A percentile compares a stretch with the other conserved stretches of the same genome.
Conservation (phyloP, 345 rosid genomes). For the Fremontodendron californicum region DNA sequence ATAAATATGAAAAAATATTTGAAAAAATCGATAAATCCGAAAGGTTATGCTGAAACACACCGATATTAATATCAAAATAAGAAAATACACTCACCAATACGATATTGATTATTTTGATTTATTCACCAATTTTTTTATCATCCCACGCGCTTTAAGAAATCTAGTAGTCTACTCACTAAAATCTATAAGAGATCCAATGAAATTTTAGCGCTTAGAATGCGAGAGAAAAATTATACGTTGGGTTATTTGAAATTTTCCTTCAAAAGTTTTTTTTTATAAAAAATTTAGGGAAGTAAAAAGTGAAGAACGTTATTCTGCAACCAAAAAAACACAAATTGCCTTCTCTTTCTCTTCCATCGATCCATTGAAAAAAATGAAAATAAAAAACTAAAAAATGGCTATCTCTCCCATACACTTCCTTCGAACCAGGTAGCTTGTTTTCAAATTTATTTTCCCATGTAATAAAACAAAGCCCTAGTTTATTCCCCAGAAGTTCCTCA, state of each 20-base stretch:
- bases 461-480: slow-evolving; percentile 30
- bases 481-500: slow-evolving; percentile 4
- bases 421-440: slow-evolving; percentile 10
- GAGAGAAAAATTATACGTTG: not conserved
- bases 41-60: too few relatives aligned
- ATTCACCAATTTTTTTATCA: too few relatives aligned
- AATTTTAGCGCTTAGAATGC: not conserved
- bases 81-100: too few relatives aligned
- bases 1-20: too few relatives aligned
- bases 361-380: slow-evolving; percentile 23
- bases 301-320: slow-evolving; percentile 15
- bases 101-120: too few relatives aligned
- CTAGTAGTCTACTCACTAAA: not conserved
- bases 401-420: not conserved
- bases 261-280: not conserved
- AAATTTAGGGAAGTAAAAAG: too few relatives aligned
- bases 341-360: slow-evolving; percentile 20
- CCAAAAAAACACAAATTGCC: not conserved
- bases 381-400: not conserved
- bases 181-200: not conserved
- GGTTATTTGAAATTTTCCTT: not conserved
- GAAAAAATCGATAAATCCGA: too few relatives aligned
- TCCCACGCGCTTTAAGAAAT: not conserved
- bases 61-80: too few relatives aligned
- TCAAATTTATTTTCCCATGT: not conserved